phyloP scores from a whole-genome alignment of 352 stramenopile genomes.

The Phytophthora tentaculata region DNA sequence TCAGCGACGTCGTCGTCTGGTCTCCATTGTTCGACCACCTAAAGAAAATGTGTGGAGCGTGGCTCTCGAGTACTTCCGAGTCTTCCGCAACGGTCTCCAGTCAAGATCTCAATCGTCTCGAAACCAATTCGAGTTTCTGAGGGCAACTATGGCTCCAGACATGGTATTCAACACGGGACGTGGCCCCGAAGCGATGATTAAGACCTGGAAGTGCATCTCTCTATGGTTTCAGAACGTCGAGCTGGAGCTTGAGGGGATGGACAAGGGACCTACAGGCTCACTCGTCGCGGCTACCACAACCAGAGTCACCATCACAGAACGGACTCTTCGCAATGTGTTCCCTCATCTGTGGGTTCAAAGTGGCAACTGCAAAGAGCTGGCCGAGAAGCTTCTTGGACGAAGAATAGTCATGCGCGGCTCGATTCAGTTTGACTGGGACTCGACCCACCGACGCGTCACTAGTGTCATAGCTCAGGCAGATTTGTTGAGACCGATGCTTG shows the following conservation, averaged over 20 bases:
- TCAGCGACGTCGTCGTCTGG: not conserved
- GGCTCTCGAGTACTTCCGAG: constrained; percentile 9
- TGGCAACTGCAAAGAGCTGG: not conserved
- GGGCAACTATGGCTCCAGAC: not conserved
- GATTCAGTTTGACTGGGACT: constrained; percentile 13
- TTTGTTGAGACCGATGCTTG: constrained; percentile 9
- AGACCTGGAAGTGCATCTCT: constrained; percentile 17
- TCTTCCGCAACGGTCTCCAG: constrained; percentile 16
- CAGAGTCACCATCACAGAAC: constrained; percentile 5
- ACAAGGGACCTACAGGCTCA: not conserved
- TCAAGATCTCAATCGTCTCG: not conserved
- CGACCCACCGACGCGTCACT: not conserved
- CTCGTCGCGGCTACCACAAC: constrained; percentile 2
- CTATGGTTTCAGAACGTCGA: constrained; percentile 22
- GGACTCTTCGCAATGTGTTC: constrained; percentile 3
- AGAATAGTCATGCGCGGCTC: constrained; percentile 2
- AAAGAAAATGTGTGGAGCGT: constrained; percentile 19
- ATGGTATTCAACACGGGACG: constrained; percentile 8
- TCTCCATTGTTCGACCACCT: not conserved
- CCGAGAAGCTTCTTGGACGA: not conserved
- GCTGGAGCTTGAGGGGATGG: constrained; percentile 12
- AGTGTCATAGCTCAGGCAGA: not conserved
- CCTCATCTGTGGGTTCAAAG: not conserved
- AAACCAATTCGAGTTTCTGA: constrained; percentile 10
- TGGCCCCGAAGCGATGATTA: constrained; percentile 8